A percentile compares a stretch with the other conserved stretches of the same genome.
Conservation (phyloP, 768 basidiomycete genomes). For the Lentinula detonsa region DNA sequence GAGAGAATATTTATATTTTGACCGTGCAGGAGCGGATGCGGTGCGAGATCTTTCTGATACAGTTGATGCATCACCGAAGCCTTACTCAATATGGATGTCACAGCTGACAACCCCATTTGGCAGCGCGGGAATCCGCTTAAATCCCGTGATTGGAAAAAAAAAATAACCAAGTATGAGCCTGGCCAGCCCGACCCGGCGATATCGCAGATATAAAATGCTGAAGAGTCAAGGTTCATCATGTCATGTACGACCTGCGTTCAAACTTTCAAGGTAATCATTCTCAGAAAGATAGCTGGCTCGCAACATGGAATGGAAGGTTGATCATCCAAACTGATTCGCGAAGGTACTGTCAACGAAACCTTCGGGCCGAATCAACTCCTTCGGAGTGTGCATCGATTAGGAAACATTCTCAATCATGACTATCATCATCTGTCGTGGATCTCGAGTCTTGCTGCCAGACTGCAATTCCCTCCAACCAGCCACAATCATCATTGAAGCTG, state of each 20-base stretch:
- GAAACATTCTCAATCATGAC: neutral
- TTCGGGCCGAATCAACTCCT: neutral
- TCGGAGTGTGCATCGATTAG: neutral
- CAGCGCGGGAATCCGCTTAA: neutral
- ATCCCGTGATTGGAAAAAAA: neutral
- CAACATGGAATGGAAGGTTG: neutral
- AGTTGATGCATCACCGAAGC: neutral
- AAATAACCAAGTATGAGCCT: neutral
- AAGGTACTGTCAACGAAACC: neutral
- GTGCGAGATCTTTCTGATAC: neutral
- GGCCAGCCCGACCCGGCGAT: neutral
- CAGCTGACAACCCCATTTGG: neutral
- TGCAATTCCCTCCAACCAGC: conserved; percentile 46
- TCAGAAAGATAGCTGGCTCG: neutral
- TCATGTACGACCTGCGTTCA: neutral
- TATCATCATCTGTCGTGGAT: conserved; percentile 40
- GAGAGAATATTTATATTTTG: neutral
- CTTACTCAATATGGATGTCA: neutral
- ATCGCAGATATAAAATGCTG: neutral
- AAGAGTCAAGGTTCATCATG: neutral
- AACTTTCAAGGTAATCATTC: neutral
- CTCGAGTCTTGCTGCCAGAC: conserved; percentile 54
- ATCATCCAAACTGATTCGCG: neutral
- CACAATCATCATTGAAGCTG: conserved; percentile 53
- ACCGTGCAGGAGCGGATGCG: neutral